Conservation (phyloP, 805 yeast species). For the Hanseniaspora clermontiae region DNA sequence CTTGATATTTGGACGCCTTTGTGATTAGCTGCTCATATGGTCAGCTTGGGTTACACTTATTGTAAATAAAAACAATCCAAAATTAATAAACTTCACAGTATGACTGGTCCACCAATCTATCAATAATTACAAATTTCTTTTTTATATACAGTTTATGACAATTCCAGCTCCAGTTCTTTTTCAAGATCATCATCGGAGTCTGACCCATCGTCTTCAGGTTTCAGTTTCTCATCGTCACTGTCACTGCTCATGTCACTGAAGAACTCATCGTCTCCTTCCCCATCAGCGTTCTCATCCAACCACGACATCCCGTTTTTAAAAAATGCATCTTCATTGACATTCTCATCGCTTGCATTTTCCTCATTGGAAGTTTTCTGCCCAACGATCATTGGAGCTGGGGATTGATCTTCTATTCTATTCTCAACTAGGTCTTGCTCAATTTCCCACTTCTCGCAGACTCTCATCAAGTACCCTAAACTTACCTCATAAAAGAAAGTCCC, state of each 20-base stretch:
- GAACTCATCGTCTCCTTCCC: constrained; percentile 26
- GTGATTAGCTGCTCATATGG: too few relatives aligned
- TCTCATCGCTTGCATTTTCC: constrained; percentile 23
- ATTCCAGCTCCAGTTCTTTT: constrained; percentile 10
- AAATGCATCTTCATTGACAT: constrained; percentile 17
- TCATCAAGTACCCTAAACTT: not conserved
- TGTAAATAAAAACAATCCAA: too few relatives aligned
- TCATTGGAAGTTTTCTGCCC: constrained; percentile 18
- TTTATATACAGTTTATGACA: not conserved
- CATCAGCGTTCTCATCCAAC: constrained; percentile 19
- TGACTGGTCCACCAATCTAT: too few relatives aligned
- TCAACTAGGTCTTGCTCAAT: not conserved
- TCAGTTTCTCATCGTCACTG: constrained; percentile 15
- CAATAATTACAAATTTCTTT: too few relatives aligned
- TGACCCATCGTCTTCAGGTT: constrained; percentile 13
- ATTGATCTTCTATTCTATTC: not conserved
- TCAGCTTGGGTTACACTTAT: too few relatives aligned
- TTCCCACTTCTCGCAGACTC: constrained; percentile 5
- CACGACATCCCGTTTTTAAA: constrained; percentile 15
- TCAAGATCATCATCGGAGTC: constrained; percentile 14
- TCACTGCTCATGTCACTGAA: constrained; percentile 24
- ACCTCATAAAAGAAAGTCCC: not conserved
- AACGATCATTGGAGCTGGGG: not conserved
- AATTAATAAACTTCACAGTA: too few relatives aligned
- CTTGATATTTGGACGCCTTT: too few relatives aligned